Percentiles rank a stretch among this genome's conserved stretches.
phyloP scores from a whole-genome alignment of 331 rosid genomes.

The Rosa hybrid region DNA sequence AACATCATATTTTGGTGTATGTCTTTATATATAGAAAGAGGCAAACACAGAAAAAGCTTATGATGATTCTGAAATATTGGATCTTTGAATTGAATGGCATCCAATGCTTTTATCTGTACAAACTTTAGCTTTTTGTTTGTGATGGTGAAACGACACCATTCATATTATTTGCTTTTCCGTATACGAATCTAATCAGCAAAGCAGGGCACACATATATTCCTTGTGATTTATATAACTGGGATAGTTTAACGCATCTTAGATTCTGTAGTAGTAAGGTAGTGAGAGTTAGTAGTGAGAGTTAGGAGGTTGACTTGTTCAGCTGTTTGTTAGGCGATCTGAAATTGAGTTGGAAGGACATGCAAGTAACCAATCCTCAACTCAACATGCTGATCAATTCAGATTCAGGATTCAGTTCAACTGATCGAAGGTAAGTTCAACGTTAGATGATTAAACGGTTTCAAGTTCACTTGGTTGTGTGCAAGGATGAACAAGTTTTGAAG shows the following conservation, averaged over 20 bases:
- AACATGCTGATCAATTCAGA: not conserved
- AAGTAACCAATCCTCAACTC: not conserved
- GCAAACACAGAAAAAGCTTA: not conserved
- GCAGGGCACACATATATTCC: not conserved
- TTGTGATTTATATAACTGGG: not conserved
- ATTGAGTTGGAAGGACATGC: not conserved
- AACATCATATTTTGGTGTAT: not conserved
- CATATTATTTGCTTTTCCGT: not conserved
- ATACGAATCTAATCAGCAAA: not conserved
- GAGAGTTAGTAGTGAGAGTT: not conserved
- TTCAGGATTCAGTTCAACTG: not conserved
- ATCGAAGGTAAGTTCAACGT: too few species aligned
- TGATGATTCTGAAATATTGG: not conserved
- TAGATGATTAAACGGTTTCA: not conserved
- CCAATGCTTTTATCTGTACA: constrained; percentile 22
- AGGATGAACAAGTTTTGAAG: not conserved
- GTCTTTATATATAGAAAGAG: not conserved
- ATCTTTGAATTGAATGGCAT: not conserved
- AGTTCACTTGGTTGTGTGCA: not conserved
- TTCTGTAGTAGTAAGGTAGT: not conserved
- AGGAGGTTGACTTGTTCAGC: not conserved
- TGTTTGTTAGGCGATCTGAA: not conserved
- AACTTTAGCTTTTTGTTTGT: not conserved
- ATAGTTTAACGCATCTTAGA: not conserved
- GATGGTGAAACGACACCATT: not conserved